These are phyloP conservation scores for Malassezia pachydermatis DNA, from an alignment of 1,284 basidiomycete species.

Conservation along the genomic window DNA sequence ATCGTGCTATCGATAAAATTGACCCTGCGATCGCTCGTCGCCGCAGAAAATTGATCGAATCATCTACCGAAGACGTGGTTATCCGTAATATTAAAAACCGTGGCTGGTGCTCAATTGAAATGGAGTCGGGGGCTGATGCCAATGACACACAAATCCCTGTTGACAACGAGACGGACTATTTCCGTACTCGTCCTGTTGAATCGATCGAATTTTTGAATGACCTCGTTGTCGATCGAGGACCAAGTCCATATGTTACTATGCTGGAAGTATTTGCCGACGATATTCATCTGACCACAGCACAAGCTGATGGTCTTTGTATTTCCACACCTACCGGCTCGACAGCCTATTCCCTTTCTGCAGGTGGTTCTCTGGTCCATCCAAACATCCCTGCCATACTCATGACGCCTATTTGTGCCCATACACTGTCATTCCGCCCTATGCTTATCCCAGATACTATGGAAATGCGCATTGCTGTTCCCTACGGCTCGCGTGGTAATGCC, in stretches of 20 bases:
- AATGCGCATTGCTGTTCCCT: constrained; percentile 91
- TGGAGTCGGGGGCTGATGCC: constrained; percentile 5
- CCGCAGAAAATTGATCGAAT: constrained; percentile 32
- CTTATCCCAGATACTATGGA: constrained; percentile 92
- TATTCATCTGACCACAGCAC: constrained; percentile 97
- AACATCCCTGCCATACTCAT: constrained; percentile 94
- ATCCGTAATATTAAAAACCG: constrained; percentile 37
- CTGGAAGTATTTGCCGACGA: constrained; percentile 97
- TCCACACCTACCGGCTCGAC: constrained; percentile 97
- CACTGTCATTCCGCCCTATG: constrained; percentile 96
- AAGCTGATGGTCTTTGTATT: constrained; percentile 90
- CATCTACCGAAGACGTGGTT: constrained; percentile 42
- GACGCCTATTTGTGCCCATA: constrained; percentile 96
- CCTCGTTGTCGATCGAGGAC: constrained; percentile 91
- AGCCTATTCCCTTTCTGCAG: constrained; percentile 86
- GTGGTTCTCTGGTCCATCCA: constrained; percentile 92
- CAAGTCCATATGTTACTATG: constrained; percentile 91
- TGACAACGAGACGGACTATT: constrained; percentile 97
- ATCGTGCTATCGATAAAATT: constrained; percentile 50
- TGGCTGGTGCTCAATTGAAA: constrained; percentile 45
- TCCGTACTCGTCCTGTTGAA: constrained; percentile 85
- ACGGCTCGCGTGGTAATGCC: constrained; percentile 92
- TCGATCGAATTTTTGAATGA: constrained; percentile 98
- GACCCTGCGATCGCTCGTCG: background rate
- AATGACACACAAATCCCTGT: constrained; percentile 31